A percentile compares a stretch with the other conserved stretches of the same genome.
These are phyloP conservation scores for Flaveria sonorensis DNA, from an alignment of 129 eudicot genomes.

Conservation along the genomic window DNA sequence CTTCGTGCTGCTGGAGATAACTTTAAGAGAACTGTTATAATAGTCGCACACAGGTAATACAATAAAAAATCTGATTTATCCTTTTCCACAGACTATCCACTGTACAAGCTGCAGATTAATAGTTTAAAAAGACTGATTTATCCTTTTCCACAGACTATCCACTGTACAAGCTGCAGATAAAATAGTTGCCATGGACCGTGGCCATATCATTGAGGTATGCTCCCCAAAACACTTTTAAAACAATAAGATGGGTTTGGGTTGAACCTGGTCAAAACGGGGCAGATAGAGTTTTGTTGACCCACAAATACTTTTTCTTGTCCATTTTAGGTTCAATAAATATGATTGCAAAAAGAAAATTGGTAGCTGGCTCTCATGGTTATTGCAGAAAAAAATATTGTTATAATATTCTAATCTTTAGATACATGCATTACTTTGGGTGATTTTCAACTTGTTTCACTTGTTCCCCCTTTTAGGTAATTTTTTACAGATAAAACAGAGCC, in stretches of 20 bases:
- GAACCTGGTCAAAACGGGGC: background rate
- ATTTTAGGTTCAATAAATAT: background rate
- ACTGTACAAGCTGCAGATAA: slow-evolving; percentile 97
- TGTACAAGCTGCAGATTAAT: slow-evolving; percentile 96
- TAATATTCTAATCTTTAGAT: background rate
- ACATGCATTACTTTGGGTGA: background rate
- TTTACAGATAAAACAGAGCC: background rate
- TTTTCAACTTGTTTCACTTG: too few relatives aligned
- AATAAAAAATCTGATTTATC: slow-evolving; percentile 3
- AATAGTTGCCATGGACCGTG: slow-evolving; percentile 87
- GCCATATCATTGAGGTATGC: slow-evolving; percentile 86
- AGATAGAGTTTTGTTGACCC: background rate
- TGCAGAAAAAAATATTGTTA: background rate
- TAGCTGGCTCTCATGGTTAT: too few relatives aligned
- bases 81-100: slow-evolving; percentile 77
- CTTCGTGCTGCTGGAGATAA: slow-evolving; percentile 68
- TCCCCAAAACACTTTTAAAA: background rate
- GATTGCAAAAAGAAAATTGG: background rate
- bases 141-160: slow-evolving; percentile 64
- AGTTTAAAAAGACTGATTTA: slow-evolving; percentile 22
- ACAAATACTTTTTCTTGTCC: background rate
- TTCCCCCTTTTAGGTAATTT: background rate
- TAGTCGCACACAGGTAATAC: slow-evolving; percentile 86
- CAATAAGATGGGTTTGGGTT: background rate
- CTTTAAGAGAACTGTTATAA: slow-evolving; percentile 68